Evolutionary conservation across 306 rosid genomes (phyloP).

Genomic region (Hippophae tibetana): DNA sequence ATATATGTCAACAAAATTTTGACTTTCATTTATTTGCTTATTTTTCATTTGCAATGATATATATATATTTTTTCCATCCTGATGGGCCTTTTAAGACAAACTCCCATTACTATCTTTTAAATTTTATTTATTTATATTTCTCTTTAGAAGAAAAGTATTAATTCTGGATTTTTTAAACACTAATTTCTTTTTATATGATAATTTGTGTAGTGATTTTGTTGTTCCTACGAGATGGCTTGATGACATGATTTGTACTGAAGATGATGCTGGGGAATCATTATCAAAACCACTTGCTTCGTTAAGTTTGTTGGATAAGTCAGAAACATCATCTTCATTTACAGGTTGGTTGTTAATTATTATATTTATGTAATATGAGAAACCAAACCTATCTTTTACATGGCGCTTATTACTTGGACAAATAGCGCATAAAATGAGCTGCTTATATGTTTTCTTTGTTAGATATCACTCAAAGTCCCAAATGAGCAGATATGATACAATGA

Average conservation of each 20-base stretch:
- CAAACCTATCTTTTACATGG: no score
- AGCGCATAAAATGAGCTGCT: not conserved
- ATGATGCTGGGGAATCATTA: slow-evolving; percentile 7
- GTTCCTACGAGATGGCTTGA: slow-evolving; percentile 29
- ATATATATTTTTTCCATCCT: no score
- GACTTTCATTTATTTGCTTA: not conserved
- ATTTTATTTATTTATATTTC: no score
- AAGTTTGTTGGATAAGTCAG: not conserved
- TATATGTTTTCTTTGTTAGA: not conserved
- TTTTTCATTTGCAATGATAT: no score
- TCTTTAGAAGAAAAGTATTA: no score
- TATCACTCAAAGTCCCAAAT: not conserved
- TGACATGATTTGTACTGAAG: not conserved
- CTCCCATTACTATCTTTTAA: no score
- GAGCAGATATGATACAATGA: not conserved
- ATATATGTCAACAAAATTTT: no score
- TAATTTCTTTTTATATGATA: not conserved
- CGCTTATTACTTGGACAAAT: no score
- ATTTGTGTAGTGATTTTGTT: slow-evolving; percentile 8
- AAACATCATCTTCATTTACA: slow-evolving; percentile 1
- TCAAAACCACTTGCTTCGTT: slow-evolving; percentile 13
- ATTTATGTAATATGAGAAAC: not conserved
- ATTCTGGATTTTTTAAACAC: not conserved
- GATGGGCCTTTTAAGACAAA: no score
- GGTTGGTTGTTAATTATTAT: slow-evolving; percentile 6